phyloP scores from a whole-genome alignment of 345 rosid species.

The Murraya koenigii region DNA sequence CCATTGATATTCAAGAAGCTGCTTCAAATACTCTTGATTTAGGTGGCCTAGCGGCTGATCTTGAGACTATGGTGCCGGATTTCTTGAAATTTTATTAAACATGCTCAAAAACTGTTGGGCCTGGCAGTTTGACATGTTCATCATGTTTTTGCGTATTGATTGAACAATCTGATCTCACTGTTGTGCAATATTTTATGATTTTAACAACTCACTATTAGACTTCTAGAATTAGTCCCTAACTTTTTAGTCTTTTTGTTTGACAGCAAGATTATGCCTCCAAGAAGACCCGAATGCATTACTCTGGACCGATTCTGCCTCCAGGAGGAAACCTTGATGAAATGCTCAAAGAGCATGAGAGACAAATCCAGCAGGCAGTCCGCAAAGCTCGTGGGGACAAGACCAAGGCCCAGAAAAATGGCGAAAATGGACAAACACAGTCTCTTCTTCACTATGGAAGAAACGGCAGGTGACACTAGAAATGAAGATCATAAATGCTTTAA shows the following conservation, averaged over 20 bases:
- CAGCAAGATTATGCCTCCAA: slow-evolving; percentile 35
- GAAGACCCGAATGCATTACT: slow-evolving; percentile 52
- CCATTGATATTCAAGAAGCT: not conserved
- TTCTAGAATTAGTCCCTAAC: slow-evolving; percentile 4
- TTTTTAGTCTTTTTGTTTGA: slow-evolving; percentile 16
- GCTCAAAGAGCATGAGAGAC: slow-evolving; percentile 86
- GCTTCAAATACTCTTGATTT: not conserved
- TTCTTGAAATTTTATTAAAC: too few relatives aligned
- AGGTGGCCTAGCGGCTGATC: not conserved
- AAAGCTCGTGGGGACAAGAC: slow-evolving; percentile 69
- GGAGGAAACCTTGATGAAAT: slow-evolving; percentile 81
- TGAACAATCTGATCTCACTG: not conserved
- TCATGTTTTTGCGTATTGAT: not conserved
- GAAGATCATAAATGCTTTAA: slow-evolving; percentile 2
- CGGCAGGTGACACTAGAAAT: slow-evolving; percentile 31
- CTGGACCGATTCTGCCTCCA: slow-evolving; percentile 65
- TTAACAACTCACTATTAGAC: not conserved
- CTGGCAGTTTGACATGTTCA: not conserved
- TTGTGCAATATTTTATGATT: not conserved
- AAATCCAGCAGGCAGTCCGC: slow-evolving; percentile 73
- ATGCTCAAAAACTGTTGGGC: too few relatives aligned
- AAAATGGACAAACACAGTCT: slow-evolving; percentile 32
- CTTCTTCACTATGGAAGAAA: slow-evolving; percentile 29
- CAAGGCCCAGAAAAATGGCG: slow-evolving; percentile 25
- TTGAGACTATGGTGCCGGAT: too few relatives aligned